Base-by-base conservation (phyloP, 768 basidiomycete species). In the Clavulina sp. region DNA sequence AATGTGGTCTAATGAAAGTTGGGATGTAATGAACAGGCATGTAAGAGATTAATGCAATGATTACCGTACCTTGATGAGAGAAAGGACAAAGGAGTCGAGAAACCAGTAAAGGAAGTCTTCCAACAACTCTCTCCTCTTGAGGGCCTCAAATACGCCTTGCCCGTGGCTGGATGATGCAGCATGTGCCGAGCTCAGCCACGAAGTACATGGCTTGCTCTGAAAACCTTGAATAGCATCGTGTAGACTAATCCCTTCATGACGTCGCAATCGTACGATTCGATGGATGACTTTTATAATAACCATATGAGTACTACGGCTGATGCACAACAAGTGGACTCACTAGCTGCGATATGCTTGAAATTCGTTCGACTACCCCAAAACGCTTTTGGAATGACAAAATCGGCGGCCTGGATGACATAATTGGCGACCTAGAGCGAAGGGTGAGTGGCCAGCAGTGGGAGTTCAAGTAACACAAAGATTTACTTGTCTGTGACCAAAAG, bases 91-190 rank as follows among this genome's bases (percentile, higher is more conserved):
- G 0, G 77, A 80, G 60, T 91, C 84, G 53, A 95, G 86, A 57
- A 88, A 81, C 95, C 95, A 99, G 61, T 78, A 84, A n/a, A 96
- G 52, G 60, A 93, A 87, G 48, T 96, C 87, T 61, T 86, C 78
- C 0, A 91, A 60, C 13, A 97, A 64, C 60, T 88, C 80, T n/a
- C 76, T 70, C 18, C 87, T 73, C 62, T 88, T 95, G 30, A 76
- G 57, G 2, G 76, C 66, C 58, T 96, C 91, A 0, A 76, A 74
- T 2, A 76, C 73, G 54, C 81, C 73, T 33, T 51, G 23, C 36
- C 23, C 38, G n/a, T 53, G 41, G 4, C 41, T 52, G 3, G 32
- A 26, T 21, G 41, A n/a, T 21, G 34, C 43, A 28, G 32, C 44
- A 3, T 30, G 32, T 46, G 41, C 28, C 24, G 48, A 16, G 6